Conservation (phyloP, 805 yeast genomes). For the Ogataea thermomethanolica region DNA sequence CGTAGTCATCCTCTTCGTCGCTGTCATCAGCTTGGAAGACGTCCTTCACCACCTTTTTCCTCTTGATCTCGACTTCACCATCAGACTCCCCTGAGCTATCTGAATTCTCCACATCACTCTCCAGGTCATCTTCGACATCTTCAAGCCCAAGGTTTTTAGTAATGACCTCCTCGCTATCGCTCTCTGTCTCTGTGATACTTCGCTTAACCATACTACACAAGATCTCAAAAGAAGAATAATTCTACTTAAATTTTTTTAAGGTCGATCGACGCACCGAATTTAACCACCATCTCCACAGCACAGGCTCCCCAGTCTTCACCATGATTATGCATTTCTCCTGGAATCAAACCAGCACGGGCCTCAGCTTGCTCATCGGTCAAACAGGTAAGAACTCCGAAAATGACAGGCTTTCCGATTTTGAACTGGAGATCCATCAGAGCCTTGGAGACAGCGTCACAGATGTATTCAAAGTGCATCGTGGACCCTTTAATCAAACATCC, state of each 20-base stretch:
- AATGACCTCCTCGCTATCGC: slow-evolving; percentile 1
- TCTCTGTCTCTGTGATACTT: slow-evolving; percentile 12
- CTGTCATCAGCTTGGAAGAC: slow-evolving; percentile 9
- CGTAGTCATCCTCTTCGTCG: slow-evolving; percentile 14
- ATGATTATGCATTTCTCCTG: slow-evolving; percentile 85
- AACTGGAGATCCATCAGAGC: slow-evolving; percentile 82
- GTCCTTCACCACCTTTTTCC: slow-evolving; percentile 11
- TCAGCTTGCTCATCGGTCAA: slow-evolving; percentile 92
- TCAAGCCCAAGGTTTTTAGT: too few species aligned
- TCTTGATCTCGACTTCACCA: neutral
- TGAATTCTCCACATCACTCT: slow-evolving; percentile 1
- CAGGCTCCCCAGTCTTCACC: slow-evolving; percentile 99
- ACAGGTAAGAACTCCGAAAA: slow-evolving; percentile 92
- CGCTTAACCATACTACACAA: slow-evolving; percentile 5
- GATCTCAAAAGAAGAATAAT: neutral
- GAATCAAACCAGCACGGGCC: slow-evolving; percentile 79
- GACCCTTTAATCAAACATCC: slow-evolving; percentile 95
- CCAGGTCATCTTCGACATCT: slow-evolving; percentile 11
- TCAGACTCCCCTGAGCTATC: slow-evolving; percentile 11
- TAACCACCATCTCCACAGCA: slow-evolving; percentile 88
- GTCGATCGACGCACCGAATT: slow-evolving; percentile 28
- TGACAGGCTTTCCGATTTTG: slow-evolving; percentile 68
- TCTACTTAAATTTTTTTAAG: neutral
- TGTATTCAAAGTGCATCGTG: slow-evolving; percentile 97
- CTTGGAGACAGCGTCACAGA: slow-evolving; percentile 83